Evolutionary conservation across 2,329 filamentous ascomycete species (phyloP), one percentile per base, ranked within the genome.

Genomic region (Scortechinia acanthostroma): DNA sequence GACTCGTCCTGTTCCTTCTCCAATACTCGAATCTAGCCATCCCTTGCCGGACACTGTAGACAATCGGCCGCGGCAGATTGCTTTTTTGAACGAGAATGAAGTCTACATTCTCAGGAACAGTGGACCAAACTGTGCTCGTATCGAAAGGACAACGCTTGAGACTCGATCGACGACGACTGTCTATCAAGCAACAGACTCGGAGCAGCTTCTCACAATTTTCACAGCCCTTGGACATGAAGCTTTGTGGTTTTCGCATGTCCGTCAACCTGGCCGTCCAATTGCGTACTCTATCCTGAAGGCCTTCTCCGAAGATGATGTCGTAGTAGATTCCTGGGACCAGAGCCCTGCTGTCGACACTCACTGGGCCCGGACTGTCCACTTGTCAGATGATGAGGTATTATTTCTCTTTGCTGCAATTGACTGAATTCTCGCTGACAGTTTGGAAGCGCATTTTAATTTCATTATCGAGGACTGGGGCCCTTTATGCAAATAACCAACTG

Each of bases 401-500:
- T 20, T 44, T 20, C 16, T n/a, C 20, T 3, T 22, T 42, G 42
- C 37, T 44, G 45, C 30, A 20, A 42, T 22, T 44, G 21, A 16
- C 14, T 50, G 76, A 71, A 52, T 59, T 42, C 57, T 77, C 30
- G 59, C 72, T 6, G 71, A 83, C 13, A 30, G n/a, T n/a, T 13
- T 13, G 19, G 13, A 6, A 23, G 5, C 5, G 14, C 5, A 23
- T 43, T 15, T 17, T 43, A 15, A 22, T 23, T 48, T 86, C 88
- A 2, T 66, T 96, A 50, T 86, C 89, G 3, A 75, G 78, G 42
- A 85, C 80, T 46, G 93, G 93, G 0, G 74, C 84, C 45, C 69
- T 98, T 1, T 94, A 87, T 58, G 88, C 85, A 33, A 87, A 91
- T 57, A 80, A 83, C 2, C 78, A 75, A 15, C 69, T 86, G 3